These are phyloP conservation scores for Trichaptum fuscoviolaceum DNA, from an alignment of 768 basidiomycete species.

Conservation along the genomic window DNA sequence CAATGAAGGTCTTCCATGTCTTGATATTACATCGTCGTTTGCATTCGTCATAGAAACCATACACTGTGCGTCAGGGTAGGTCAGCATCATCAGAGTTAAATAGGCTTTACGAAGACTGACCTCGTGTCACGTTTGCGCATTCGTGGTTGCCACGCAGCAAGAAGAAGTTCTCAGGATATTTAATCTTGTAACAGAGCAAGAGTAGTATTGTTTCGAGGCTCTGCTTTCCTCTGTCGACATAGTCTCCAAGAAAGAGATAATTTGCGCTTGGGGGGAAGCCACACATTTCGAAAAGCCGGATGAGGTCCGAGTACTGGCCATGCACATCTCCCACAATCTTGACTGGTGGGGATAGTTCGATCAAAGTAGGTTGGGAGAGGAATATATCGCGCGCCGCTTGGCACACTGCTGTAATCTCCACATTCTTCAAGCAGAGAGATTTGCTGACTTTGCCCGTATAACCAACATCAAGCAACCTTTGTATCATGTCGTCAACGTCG, in stretches of 20 bases:
- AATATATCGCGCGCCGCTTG: slow-evolving; percentile 95
- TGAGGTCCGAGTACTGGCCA: slow-evolving; percentile 98
- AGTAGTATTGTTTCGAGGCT: slow-evolving; percentile 97
- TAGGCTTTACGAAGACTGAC: slow-evolving; percentile 33
- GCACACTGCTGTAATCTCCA: slow-evolving; percentile 92
- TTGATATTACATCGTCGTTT: slow-evolving; percentile 99
- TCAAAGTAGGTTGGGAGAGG: slow-evolving; percentile 91
- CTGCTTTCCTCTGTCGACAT: slow-evolving; percentile 98
- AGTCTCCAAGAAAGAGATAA: slow-evolving; percentile 98
- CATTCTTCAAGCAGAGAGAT: slow-evolving; percentile 90
- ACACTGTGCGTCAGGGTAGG: slow-evolving; percentile 49
- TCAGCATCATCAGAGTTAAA: neutral
- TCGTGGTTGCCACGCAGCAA: slow-evolving; percentile 97
- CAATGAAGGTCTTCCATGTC: slow-evolving; percentile 99
- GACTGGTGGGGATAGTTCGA: slow-evolving; percentile 95
- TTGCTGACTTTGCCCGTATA: slow-evolving; percentile 99
- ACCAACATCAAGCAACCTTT: slow-evolving; percentile 90
- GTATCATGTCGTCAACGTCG: slow-evolving; percentile 98
- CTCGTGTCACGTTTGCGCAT: slow-evolving; percentile 98
- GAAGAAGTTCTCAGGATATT: slow-evolving; percentile 99
- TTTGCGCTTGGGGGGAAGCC: slow-evolving; percentile 97
- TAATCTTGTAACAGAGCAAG: slow-evolving; percentile 98
- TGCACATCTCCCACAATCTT: slow-evolving; percentile 99
- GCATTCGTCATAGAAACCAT: slow-evolving; percentile 99
- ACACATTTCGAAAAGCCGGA: slow-evolving; percentile 98